Base-by-base conservation (phyloP, 164 flowering plant species). In the Piper betle region DNA sequence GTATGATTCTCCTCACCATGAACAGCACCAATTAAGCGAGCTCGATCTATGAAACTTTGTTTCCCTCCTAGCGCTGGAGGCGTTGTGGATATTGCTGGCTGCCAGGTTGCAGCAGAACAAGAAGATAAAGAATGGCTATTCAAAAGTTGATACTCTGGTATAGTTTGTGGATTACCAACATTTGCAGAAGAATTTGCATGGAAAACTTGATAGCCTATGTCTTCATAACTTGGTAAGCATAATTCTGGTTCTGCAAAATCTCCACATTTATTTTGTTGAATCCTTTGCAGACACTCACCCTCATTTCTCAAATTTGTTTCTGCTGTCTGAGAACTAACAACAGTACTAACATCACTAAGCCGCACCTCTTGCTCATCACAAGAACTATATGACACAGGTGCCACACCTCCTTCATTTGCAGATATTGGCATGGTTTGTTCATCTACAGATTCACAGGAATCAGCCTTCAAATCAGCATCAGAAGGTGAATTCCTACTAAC, bases 161-260 rank as follows among this genome's bases (percentile, higher is more conserved):
- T 69, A 59, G 80, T 76, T 42, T 64, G 81, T 46, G 74, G 64
- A 57, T 70, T 71, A 69, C 82, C 77, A 8, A 80, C 74, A 37
- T 79, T 79, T 52, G 81, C 48, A 4, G 88, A 85, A 39, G 87
- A 86, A 68, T 66, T 79, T 58, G 85, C 96, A 57, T 69, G 87
- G 57, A 73, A 75, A 61, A 73, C 84, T 59, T 82, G 87, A 5
- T 83, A 82, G 39, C 71, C 72, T 76, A 76, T 76, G 55, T 70
- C 84, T 56, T 85, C 69, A 38, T 84, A 83, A 70, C 88, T 83
- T 3, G 86, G 91, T 64, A 84, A 66, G 68, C 80, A 82, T 64
- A 85, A 84, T 25, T 87, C 93, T 11, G 95, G 85, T 39, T 87
- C 92, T 43, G 86, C 92, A 71, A 84, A 87, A 62, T 55, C 52